Conservation (phyloP, 192 early-diverging fungal genomes). For the Coemansia sp. region DNA sequence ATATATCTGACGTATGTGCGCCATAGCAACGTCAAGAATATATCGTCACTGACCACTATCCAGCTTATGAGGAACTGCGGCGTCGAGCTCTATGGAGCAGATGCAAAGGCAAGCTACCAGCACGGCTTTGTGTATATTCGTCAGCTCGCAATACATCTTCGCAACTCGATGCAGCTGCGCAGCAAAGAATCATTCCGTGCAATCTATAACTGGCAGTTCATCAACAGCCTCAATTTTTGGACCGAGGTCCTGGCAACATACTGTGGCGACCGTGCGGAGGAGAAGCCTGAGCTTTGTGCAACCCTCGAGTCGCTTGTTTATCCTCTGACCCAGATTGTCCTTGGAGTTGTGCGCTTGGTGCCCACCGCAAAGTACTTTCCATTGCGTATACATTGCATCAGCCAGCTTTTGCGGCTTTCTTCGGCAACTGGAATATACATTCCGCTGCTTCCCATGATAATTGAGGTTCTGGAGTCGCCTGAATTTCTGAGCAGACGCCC, state of each 20-base stretch:
- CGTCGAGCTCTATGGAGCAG: slow-evolving; percentile 81
- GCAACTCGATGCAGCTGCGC: slow-evolving; percentile 81
- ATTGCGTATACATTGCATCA: slow-evolving; percentile 83
- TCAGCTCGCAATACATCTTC: slow-evolving; percentile 89
- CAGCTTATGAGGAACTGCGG: slow-evolving; percentile 92
- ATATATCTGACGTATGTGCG: slow-evolving; percentile 82
- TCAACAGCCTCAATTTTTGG: slow-evolving; percentile 93
- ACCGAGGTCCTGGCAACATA: slow-evolving; percentile 78
- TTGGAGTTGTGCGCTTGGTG: slow-evolving; percentile 78
- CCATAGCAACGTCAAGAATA: slow-evolving; percentile 71
- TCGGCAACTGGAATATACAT: slow-evolving; percentile 70
- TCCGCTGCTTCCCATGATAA: slow-evolving; percentile 79
- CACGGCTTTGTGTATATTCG: slow-evolving; percentile 91
- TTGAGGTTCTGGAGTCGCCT: slow-evolving; percentile 78
- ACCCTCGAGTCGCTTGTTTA: slow-evolving; percentile 77
- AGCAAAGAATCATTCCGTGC: slow-evolving; percentile 85
- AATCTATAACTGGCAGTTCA: slow-evolving; percentile 97
- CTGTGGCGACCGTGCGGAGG: slow-evolving; percentile 58
- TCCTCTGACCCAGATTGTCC: slow-evolving; percentile 80
- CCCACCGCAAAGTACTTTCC: slow-evolving; percentile 91
- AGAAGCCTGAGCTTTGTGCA: slow-evolving; percentile 45
- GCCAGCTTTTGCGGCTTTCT: slow-evolving; percentile 68
- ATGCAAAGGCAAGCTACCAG: slow-evolving; percentile 83
- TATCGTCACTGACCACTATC: slow-evolving; percentile 79
- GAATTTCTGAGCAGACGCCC: slow-evolving; percentile 70